Conservation (phyloP, 768 basidiomycete species). For the Serendipita indica region DNA sequence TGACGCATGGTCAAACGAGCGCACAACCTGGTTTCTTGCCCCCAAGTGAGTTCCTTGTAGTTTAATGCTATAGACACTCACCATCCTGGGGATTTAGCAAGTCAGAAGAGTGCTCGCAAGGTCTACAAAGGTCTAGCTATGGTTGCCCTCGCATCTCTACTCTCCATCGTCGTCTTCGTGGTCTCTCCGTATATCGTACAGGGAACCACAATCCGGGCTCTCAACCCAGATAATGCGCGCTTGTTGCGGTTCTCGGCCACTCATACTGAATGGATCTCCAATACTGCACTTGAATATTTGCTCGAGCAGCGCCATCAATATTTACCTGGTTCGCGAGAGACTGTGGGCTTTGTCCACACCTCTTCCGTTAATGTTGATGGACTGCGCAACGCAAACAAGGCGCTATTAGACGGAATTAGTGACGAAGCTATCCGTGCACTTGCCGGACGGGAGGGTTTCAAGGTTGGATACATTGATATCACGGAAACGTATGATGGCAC, state of each 20-base stretch:
- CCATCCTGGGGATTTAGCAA: too few species aligned
- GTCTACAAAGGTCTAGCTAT: not conserved
- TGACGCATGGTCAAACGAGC: too few species aligned
- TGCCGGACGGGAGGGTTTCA: slow-evolving; percentile 1
- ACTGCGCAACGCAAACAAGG: not conserved
- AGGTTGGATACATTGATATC: slow-evolving; percentile 5
- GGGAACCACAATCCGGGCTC: not conserved
- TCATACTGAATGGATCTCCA: slow-evolving; percentile 1
- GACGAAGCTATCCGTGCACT: slow-evolving; percentile 2
- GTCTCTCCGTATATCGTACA: not conserved
- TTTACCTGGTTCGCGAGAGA: too few species aligned
- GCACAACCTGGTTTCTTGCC: too few species aligned
- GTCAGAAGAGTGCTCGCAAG: not conserved
- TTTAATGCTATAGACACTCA: too few species aligned
- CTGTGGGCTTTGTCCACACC: not conserved
- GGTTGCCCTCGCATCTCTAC: not conserved
- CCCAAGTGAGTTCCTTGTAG: too few species aligned
- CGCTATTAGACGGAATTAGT: not conserved
- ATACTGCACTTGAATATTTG: not conserved
- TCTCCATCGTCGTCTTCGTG: not conserved
- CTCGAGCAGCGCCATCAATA: not conserved
- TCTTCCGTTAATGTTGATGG: not conserved
- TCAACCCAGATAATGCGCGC: not conserved
- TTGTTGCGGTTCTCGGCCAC: not conserved
- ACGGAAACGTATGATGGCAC: not conserved